Evolutionary conservation across 1,284 basidiomycete species (phyloP).

Genomic region (Porodaedalea pini): DNA sequence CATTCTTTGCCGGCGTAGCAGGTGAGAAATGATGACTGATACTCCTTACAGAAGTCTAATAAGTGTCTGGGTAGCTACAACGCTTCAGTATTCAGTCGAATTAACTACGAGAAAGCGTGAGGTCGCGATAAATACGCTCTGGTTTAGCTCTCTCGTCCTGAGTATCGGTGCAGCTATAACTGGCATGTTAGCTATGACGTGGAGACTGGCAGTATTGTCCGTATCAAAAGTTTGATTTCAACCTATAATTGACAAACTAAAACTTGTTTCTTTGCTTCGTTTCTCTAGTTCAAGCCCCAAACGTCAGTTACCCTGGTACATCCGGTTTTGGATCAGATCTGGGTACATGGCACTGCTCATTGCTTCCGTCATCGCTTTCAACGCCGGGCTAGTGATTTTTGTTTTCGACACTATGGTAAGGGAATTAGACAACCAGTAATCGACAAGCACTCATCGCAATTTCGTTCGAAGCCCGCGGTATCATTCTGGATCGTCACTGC

Average conservation of each 20-base stretch:
- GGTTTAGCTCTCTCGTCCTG: conserved; percentile 17
- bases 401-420: conserved; percentile 13
- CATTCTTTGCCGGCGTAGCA: conserved; percentile 19
- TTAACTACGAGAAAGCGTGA: not conserved
- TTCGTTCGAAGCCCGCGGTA: not conserved
- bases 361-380: conserved; percentile 18
- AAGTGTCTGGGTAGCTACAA: conserved; percentile 6
- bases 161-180: conserved; percentile 18
- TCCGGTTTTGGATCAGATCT: conserved; percentile 17
- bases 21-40: not conserved
- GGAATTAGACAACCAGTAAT: not conserved
- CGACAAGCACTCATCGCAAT: not conserved
- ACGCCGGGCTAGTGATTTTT: conserved; percentile 11
- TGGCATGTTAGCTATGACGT: conserved; percentile 19
- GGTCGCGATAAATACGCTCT: conserved; percentile 15
- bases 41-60: not conserved
- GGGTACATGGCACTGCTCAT: conserved; percentile 16
- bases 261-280: not conserved
- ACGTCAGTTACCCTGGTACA: conserved; percentile 16
- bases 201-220: conserved; percentile 18
- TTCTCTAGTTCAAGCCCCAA: conserved; percentile 18
- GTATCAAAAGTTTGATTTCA: not conserved
- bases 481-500: conserved; percentile 15
- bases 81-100: conserved; percentile 17
- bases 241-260: not conserved